These are phyloP conservation scores for Dioscorea cayenensis DNA, from an alignment of 116 monocot species.

Conservation along the genomic window DNA sequence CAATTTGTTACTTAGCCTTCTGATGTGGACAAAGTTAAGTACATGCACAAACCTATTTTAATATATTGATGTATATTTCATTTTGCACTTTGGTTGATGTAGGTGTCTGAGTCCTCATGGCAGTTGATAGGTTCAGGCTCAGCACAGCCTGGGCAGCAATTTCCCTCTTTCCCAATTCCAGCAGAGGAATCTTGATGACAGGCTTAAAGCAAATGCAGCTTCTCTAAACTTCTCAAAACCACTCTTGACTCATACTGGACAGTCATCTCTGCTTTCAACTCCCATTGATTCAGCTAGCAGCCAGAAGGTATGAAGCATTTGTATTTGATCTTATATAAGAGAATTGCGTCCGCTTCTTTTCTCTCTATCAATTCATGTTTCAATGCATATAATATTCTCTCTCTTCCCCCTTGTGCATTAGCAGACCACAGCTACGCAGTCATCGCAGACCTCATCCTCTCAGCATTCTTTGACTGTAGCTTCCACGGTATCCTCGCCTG, in stretches of 20 bases:
- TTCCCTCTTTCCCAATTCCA: conserved; percentile 46
- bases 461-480: conserved; percentile 31
- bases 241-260: conserved; percentile 18
- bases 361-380: neutral
- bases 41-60: no score
- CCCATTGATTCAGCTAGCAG: conserved; percentile 43
- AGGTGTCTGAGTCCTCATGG: conserved; percentile 64
- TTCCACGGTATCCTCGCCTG: conserved; percentile 41
- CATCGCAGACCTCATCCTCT: conserved; percentile 20
- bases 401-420: no score
- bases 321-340: neutral
- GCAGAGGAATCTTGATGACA: conserved; percentile 62
- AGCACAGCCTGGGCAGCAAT: conserved; percentile 39
- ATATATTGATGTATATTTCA: neutral
- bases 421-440: no score
- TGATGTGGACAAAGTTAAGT: no score
- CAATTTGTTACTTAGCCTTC: no score
- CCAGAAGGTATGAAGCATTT: conserved; percentile 41
- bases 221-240: conserved; percentile 39
- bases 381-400: no score
- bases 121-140: conserved; percentile 31
- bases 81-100: neutral
- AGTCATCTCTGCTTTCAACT: conserved; percentile 28
- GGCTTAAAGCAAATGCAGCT: conserved; percentile 32
- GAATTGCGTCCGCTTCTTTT: neutral